Base-by-base conservation (phyloP, 2,329 filamentous ascomycete genomes). In the Xylaria polymorpha region DNA sequence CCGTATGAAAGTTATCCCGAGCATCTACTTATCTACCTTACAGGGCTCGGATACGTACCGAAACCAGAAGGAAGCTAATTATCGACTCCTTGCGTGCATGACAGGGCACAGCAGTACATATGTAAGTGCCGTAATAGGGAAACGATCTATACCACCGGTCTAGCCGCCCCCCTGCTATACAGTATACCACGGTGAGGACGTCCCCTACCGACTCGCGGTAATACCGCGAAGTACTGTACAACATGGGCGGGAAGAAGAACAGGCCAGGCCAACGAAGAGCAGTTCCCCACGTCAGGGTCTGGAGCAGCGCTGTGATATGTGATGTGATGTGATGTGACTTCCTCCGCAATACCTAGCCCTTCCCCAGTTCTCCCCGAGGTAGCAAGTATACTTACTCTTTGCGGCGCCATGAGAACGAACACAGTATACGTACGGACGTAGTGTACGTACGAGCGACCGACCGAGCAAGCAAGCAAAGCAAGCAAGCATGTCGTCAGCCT, bases 11-110 rank as follows among this genome's bases (percentile, higher is more conserved):
- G 10, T 35, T 37, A 22, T 60, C 25, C 43, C 57, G 25, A 29
- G 22, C 15, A 18, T 22, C 12, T 10, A 46, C 29, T 25, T 6
- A 18, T 22, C 12, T 10, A 46, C 29, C 41, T 6, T 55, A 55
- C 37, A 29, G 48, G 39, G 37, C 50, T 35, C 60, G 48, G 60
- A 56, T 25, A 55, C 37, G 39, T 44, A 56, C 60, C 60, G 37
- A 63, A 55, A 56, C 60, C 22, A 63, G n/a, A 55, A 55, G 39
- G 7, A 51, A 51, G 9, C n/a, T 9, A 48, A 6, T 35, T 46
- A 7, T 15, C n/a, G 7, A 53, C 60, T 55, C 60, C 48, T 35
- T 46, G 7, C 18, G 12, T 39, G 29, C 60, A 43, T 10, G 35
- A 22, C 14, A 15, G 20, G 22, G 14, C 43, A 44, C 2, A 20